Evolutionary conservation across 345 rosid genomes (phyloP).

Genomic region (Erucastrum elatum): DNA sequence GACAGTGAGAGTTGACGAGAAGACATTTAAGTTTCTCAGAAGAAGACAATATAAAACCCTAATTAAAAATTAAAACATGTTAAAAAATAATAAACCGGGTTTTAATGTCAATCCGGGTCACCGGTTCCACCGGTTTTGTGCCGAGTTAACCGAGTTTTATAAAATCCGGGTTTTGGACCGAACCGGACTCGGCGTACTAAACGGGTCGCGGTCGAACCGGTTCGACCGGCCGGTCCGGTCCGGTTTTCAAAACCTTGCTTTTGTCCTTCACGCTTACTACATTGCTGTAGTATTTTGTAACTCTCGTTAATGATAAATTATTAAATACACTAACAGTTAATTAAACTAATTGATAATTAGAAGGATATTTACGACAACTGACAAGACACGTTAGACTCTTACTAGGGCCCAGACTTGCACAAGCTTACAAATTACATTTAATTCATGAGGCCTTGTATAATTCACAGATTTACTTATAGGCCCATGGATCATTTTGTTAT

Average conservation of each 20-base stretch:
- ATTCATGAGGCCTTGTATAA: not conserved
- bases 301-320: slow-evolving; percentile 16
- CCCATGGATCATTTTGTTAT: not conserved
- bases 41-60: no score
- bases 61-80: no score
- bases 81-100: no score
- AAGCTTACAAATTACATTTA: not conserved
- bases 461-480: not conserved
- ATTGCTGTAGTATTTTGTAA: slow-evolving; percentile 17
- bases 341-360: not conserved
- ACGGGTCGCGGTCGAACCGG: no score
- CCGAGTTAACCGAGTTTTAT: no score
- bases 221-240: no score
- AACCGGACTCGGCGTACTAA: no score
- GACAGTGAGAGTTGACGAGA: no score
- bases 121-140: no score
- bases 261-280: slow-evolving; percentile 40
- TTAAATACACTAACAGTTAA: slow-evolving; percentile 17
- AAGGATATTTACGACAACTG: not conserved
- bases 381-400: not conserved
- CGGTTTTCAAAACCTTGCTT: not conserved
- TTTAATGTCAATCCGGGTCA: no score
- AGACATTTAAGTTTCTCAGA: no score
- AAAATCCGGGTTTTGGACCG: no score
- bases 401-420: slow-evolving; percentile 10